These are phyloP conservation scores for Ceratobasidium papillatum DNA, from an alignment of 1,284 basidiomycete species.

Conservation along the genomic window DNA sequence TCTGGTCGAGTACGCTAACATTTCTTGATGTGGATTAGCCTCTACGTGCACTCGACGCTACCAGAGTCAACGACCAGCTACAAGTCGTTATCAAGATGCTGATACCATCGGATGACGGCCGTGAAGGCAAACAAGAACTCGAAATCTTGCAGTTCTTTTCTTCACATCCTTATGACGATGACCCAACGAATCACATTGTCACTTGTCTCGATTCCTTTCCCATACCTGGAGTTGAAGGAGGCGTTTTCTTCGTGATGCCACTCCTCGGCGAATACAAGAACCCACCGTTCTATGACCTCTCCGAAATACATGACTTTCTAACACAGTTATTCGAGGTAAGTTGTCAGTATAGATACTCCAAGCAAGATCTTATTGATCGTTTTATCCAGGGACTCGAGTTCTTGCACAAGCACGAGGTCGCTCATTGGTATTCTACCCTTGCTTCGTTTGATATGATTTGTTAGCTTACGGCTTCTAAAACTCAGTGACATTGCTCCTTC, in stretches of 20 bases:
- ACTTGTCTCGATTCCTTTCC: constrained; percentile 18
- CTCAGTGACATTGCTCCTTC: constrained; percentile 20
- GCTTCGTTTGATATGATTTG: not conserved
- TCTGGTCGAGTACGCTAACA: no score
- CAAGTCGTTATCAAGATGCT: constrained; percentile 18
- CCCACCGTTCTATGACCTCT: not conserved
- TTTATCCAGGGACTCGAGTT: not conserved
- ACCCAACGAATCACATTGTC: constrained; percentile 16
- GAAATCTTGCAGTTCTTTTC: not conserved
- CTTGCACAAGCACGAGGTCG: constrained; percentile 6
- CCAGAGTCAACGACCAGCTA: not conserved
- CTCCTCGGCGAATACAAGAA: not conserved
- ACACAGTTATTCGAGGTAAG: constrained; percentile 17
- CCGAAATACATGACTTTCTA: constrained; percentile 23
- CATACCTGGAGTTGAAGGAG: not conserved
- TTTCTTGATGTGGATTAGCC: no score
- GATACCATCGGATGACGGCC: not conserved
- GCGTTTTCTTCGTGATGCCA: constrained; percentile 18
- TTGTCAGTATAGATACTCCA: not conserved
- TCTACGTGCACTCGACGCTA: not conserved
- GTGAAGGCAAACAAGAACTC: constrained; percentile 18
- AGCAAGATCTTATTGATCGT: not conserved
- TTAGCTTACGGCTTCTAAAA: not conserved
- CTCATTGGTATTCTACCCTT: constrained; percentile 6
- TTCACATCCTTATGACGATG: not conserved